Percentiles rank a stretch among this genome's conserved stretches.
phyloP scores from a whole-genome alignment of 108 stramenopile species.

The Skeletonema costatum region DNA sequence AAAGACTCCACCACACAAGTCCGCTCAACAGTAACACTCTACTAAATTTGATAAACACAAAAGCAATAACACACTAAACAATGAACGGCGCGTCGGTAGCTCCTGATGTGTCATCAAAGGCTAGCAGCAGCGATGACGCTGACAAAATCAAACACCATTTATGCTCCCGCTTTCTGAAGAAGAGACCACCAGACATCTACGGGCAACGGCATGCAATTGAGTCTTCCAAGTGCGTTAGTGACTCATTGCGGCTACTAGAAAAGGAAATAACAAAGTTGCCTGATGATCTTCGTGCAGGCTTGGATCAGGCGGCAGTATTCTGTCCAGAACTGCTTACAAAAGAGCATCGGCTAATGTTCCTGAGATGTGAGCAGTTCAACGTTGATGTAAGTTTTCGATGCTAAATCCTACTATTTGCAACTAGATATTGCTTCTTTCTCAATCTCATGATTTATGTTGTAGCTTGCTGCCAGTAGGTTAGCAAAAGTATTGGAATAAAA shows the following conservation, averaged over 20 bases:
- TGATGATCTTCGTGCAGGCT: background rate
- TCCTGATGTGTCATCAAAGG: background rate
- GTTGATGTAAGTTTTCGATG: conserved; percentile 27
- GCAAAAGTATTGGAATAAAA: conserved; percentile 29
- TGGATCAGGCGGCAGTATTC: conserved; percentile 3
- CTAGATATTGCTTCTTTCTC: background rate
- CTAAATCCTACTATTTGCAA: background rate
- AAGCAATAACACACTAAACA: background rate
- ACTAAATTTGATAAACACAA: background rate
- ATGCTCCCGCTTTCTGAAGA: conserved; percentile 18
- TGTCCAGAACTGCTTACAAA: conserved; percentile 19
- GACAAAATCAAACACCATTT: conserved; percentile 9
- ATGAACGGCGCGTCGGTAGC: background rate
- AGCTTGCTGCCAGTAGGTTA: conserved; percentile 19
- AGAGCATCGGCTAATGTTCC: conserved; percentile 18
- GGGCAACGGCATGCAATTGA: conserved; percentile 29
- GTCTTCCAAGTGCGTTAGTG: conserved; percentile 6
- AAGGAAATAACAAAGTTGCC: conserved; percentile 19
- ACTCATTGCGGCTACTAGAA: conserved; percentile 16
- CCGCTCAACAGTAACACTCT: background rate
- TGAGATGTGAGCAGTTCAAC: conserved; percentile 41
- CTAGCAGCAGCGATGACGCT: background rate
- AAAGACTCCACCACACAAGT: background rate
- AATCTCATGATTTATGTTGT: background rate
- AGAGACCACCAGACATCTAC: conserved; percentile 23